Evolutionary conservation across 2,329 filamentous ascomycete species (phyloP), one percentile per base, ranked within the genome.

Genomic region (Trichophyton rubrum): DNA sequence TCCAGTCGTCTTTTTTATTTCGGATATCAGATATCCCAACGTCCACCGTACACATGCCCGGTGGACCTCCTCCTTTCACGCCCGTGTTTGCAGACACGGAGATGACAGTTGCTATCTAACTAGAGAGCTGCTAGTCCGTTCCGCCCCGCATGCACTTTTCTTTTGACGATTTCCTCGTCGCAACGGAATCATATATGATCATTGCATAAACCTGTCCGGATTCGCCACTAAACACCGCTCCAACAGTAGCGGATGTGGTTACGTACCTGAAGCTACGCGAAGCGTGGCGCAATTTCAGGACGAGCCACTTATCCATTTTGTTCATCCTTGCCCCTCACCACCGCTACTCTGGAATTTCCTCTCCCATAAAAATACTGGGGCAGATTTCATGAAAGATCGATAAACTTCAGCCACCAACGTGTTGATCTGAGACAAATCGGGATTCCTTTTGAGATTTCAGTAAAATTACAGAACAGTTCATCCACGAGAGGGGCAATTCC

Each of bases 361-460:
- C 22, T 30, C 22, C n/a, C 5, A 30, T 33, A 1, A 27, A n/a
- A 33, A 27, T 8, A 33, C 3, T 30, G 30, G 33, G 33, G 33
- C 33, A 11, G 33, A 17, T 53, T 33, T 33, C 22, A 53, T 53
- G 24, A 20, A 43, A 27, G 49, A 30, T 53, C 13, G 49, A 53
- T 53, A 53, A 53, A 53, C 49, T 53, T 53, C 49, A 53, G 49
- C 49, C 49, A 53, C 49, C 33, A 53, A 30, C 49, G 27, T 53
- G 22, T 53, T 53, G 24, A 53, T 53, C 49, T 13, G 24, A 51
- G 47, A 11, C 20, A 33, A 53, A 30, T 33, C 27, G 49, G 27
- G 24, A 3, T 11, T n/a, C 5, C 13, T 11, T 11, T 30, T 53
- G 49, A 53, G 49, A 53, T 53, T 27, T 8, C 17, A 53, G 11